Evolutionary conservation across 73 alveolate species (phyloP), one percentile per base, ranked within the genome.

Genomic region (Paramecium sonneborni): DNA sequence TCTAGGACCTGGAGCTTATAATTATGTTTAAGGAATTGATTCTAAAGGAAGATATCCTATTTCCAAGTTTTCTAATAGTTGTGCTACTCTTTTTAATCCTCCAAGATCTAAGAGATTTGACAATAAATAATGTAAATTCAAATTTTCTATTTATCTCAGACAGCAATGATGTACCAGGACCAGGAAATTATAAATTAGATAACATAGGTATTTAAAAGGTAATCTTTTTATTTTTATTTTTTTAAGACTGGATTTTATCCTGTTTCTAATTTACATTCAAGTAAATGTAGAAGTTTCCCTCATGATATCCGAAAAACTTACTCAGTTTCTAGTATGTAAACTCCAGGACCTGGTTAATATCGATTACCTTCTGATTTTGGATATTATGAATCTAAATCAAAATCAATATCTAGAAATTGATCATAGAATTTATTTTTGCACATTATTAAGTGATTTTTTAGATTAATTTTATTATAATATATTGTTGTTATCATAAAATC

Each of bases 291-390:
- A 88, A 69, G 91, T 48, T 88, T 88, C 37, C 90, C 94, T 37
- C 94, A 88, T 46, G 94, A 72, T 21, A 48, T 30, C 37, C 39
- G 94, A 6, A 76, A 85, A 46, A 88, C 94, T 43, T 72, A 35
- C 24, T 68, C 89, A 12, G 28, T 55, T 21, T 28, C 30, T 14
- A 70, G 56, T 12, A 74, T 89, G 85, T 8, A 79, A 23, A 38
- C 98, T 20, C 99, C 98, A 32, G 99, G 99, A 20, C 99, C 99
- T 11, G 99, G 99, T 24, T 52, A 93, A 30, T 96, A 96, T 85
- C 85, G 99, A 55, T 72, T 95, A 15, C 97, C 97, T n/a, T 79
- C 97, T 14, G 98, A 96, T 26, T 96, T 96, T 56, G 99, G 99
- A 14, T 95, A 93, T 46, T 96, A 96, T 76, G 98, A 95, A 57